Evolutionary conservation across 2,329 filamentous ascomycete genomes (phyloP), one percentile per base, ranked within the genome.

Genomic region (Phoma herbarum): DNA sequence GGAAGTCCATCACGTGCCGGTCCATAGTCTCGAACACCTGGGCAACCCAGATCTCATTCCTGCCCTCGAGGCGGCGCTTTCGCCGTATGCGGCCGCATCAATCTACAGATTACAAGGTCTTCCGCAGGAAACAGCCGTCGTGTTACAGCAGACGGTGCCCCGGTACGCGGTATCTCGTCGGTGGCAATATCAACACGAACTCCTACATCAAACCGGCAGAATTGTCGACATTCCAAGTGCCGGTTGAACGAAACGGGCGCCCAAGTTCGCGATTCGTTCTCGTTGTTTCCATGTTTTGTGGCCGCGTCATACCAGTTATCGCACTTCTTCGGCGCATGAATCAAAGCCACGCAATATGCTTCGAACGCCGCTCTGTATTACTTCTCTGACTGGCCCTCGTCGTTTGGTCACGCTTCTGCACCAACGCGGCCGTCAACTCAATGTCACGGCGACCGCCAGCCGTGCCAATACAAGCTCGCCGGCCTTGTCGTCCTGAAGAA

Each of bases 81-180:
- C 46, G 49, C 60, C 58, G 59, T 53, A 53, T 64, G 44, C 60
- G 26, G 46, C 54, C 41, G 59, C 64, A 52, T 62, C 59, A 62
- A 64, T 60, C 56, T 64, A 52, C 57, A 56, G 45, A 53, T 41
- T 57, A 52, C 62, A 59, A 51, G 50, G 28, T 52, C 23, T 14
- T 42, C 43, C 44, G 46, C 28, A 39, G 49, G 51, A 39, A 47
- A 18, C 16, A 20, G 29, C 25, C 35, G 39, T 35, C 35, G 46
- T 49, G 44, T 20, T 28, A 54, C 56, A 49, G 41, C 50, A 48
- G 25, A 35, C 37, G 5, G 20, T n/a, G 43, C 6, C 39, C 54
- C 39, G 31, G 48, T 41, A 22, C 22, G 35, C 44, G 58, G 58
- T 52, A 47, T 25, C 41, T 57, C 42, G 46, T 54, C 45, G 53